Evolutionary conservation across 768 basidiomycete genomes (phyloP).

Genomic region (Stropharia rugosoannulata): DNA sequence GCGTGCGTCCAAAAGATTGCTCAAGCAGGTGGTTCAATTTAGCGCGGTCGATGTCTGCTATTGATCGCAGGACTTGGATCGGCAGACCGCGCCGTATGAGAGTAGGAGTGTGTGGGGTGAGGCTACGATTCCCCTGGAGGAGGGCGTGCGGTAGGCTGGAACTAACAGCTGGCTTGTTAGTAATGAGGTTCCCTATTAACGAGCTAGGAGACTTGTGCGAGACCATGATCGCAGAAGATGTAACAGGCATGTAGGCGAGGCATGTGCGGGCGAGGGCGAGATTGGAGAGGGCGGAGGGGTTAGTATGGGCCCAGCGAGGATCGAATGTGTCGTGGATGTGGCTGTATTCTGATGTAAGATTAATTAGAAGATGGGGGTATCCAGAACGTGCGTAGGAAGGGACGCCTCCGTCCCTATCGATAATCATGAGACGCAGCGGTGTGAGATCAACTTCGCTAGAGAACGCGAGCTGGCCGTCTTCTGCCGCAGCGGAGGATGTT

Average conservation of each 20-base stretch:
- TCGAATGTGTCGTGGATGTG: conserved; percentile 88
- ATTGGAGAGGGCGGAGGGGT: conserved; percentile 87
- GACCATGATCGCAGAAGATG: conserved; percentile 94
- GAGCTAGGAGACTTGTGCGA: conserved; percentile 95
- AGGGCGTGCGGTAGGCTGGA: conserved; percentile 94
- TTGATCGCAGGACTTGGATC: conserved; percentile 75
- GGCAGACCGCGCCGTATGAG: conserved; percentile 87
- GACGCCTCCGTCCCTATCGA: conserved; percentile 94
- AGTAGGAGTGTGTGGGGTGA: conserved; percentile 91
- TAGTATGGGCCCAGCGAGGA: conserved; percentile 67
- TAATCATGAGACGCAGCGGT: conserved; percentile 94
- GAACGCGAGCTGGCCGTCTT: conserved; percentile 33
- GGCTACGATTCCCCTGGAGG: conserved; percentile 80
- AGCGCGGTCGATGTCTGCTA: conserved; percentile 65
- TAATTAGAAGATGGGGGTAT: conserved; percentile 93
- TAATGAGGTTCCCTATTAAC: conserved; percentile 95
- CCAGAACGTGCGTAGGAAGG: conserved; percentile 96
- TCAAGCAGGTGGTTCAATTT: conserved; percentile 86
- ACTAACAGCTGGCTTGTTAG: conserved; percentile 95
- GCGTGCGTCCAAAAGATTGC: conserved; percentile 74
- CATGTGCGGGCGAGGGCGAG: conserved; percentile 83
- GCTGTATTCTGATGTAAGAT: conserved; percentile 82
- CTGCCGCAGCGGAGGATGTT: conserved; percentile 25
- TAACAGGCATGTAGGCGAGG: conserved; percentile 87
- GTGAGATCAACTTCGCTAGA: conserved; percentile 76